Conservation (phyloP, 2,329 filamentous ascomycete genomes). For the Hymenoscyphus fructigenus region DNA sequence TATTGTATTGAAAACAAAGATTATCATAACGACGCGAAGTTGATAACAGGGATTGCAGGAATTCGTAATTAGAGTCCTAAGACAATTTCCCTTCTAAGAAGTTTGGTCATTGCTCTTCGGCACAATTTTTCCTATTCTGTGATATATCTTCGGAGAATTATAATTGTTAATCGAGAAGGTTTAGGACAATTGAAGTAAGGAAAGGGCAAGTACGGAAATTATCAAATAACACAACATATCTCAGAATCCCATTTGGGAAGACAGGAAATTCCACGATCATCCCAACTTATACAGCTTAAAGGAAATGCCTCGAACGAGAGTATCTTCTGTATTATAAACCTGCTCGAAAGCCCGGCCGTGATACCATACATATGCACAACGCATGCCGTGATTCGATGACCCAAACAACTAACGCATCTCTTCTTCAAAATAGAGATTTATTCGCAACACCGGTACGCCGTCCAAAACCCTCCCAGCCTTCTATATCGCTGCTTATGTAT, state of each 20-base stretch:
- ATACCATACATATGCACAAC: conserved; percentile 9
- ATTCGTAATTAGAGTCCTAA: too few relatives aligned
- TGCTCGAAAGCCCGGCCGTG: neutral
- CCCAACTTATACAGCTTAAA: neutral
- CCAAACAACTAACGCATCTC: neutral
- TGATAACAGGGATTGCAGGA: too few relatives aligned
- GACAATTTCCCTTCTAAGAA: too few relatives aligned
- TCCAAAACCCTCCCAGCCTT: neutral
- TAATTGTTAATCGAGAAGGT: too few relatives aligned
- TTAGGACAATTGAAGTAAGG: too few relatives aligned
- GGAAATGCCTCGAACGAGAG: neutral
- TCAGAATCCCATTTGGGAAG: neutral
- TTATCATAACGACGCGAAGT: too few relatives aligned
- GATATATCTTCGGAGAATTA: too few relatives aligned
- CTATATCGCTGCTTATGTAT: conserved; percentile 6
- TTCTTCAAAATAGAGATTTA: conserved; percentile 1
- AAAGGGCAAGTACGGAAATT: too few relatives aligned
- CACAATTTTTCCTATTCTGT: too few relatives aligned
- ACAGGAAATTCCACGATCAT: neutral
- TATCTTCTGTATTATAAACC: conserved; percentile 7
- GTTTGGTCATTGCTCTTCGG: too few relatives aligned
- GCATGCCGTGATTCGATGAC: neutral
- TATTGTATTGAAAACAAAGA: too few relatives aligned
- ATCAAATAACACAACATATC: neutral
- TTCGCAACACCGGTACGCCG: conserved; percentile 28